Base-by-base conservation (phyloP, 2,329 filamentous ascomycete species). In the Sclerotinia sclerotiorum region DNA sequence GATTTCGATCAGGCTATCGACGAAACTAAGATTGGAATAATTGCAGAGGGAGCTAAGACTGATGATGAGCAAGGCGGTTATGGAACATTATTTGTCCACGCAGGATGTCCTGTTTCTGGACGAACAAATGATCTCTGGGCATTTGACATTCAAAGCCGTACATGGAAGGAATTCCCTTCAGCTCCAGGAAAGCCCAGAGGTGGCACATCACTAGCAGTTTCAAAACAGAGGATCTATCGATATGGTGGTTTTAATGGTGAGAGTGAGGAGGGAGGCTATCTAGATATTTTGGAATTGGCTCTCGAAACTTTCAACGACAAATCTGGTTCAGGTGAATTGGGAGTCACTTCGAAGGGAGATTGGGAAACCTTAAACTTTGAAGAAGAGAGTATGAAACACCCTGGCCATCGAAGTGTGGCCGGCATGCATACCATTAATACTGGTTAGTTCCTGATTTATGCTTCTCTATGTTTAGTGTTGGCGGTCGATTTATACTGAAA, bases 211-310 rank as follows among this genome's bases (percentile, higher is more conserved):
- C 87, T 96, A 35, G 86, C 88, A 1, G 84, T 89, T 65, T 84
- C 83, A 56, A 83, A 85, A 66, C 86, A 86, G 32, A 85, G 87
- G 32, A 78, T 97, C 8, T 96, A 90, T 79, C 85, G 92, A 39
- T 94, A 93, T 81, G 91, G 92, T 70, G 93, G 93, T 0, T 94
- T 89, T 73, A 90, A 94, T 77, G 92, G 90, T 0, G 81, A 83
- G 56, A 80, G 76, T 0, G 90, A 94, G 74, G 82, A 91, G 60
- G 92, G 92, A 21, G 92, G 90, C 0, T 83, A 84, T 69, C 76
- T 97, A 17, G 92, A 96, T 75, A 84, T 90, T 69, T 76, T 90
- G 24, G 82, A 85, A 67, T 81, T 90, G 13, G 82, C 79, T 24
- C 79, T 88, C n/a, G 84, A 86, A 73, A 81, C 80, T 39, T 85